Conservation (phyloP, 176 grass and related monocot genomes). For the Carex cristatella region DNA sequence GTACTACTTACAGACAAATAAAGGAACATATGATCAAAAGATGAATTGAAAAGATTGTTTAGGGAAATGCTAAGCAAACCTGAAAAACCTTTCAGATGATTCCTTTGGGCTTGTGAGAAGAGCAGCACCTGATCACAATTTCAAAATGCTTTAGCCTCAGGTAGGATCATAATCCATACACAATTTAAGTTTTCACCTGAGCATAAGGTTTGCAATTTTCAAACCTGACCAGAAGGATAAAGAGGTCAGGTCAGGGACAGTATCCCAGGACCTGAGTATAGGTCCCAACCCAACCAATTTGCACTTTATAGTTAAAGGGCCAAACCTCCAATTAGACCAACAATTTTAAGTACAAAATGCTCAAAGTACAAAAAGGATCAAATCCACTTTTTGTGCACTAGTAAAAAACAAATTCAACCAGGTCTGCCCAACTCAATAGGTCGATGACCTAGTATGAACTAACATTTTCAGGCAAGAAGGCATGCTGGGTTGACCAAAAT, state of each 20-base stretch:
- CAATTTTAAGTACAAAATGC: neutral
- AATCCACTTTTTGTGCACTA: neutral
- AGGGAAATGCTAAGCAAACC: constrained; percentile 31
- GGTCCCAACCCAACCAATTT: neutral
- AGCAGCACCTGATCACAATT: constrained; percentile 25
- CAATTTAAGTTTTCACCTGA: neutral
- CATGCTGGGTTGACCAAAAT: neutral
- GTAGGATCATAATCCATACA: neutral
- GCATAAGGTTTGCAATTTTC: constrained; percentile 7
- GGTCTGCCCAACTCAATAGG: neutral
- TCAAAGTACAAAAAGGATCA: neutral
- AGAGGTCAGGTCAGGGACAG: neutral
- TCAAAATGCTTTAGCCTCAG: constrained; percentile 8
- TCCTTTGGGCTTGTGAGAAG: constrained; percentile 23
- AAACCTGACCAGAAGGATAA: neutral
- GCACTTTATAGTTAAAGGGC: neutral
- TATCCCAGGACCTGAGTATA: neutral
- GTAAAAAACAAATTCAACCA: neutral
- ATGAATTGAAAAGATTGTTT: constrained; percentile 1
- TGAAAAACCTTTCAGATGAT: constrained; percentile 22
- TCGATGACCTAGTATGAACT: neutral
- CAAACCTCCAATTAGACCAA: neutral
- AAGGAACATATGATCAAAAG: neutral
- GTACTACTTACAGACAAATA: neutral
- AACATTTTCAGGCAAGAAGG: neutral